Evolutionary conservation across 169 alveolate genomes (phyloP), one percentile per base, ranked within the genome.

Genomic region (Perkinsus olseni): DNA sequence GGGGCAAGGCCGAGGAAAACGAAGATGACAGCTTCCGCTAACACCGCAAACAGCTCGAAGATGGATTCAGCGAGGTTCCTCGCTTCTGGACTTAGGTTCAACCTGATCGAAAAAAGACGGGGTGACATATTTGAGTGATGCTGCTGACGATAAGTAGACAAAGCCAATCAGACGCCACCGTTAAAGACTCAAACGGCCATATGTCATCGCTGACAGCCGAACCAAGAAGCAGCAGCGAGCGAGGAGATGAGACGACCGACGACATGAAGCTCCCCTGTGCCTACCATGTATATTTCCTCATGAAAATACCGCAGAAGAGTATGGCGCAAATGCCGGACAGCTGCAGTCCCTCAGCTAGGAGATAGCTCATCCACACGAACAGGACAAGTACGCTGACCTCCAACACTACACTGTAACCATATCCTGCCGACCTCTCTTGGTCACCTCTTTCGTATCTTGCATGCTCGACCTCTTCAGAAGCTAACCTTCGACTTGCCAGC

Each of bases 311-410:
- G 50, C 96, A 94, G 93, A 94, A 94, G 91, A 94, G 93, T 28
- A 94, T 94, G 93, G 96, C 90, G 40, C 93, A 94, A 34, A 94
- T 93, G 45, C 96, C 96, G 39, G 94, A 93, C 39, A 91, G 74
- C 38, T 38, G 39, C 1, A 92, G 39, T 45, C 93, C 95, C 13
- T 94, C 95, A 6, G 94, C 95, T 39, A 93, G 91, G 82, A 93
- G 94, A 38, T 93, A 94, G 31, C 94, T 92, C 91, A 93, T 48
- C 95, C 95, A 94, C 51, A 94, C 94, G 40, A 94, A 91, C 91
- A 94, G 93, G 20, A 94, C 91, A 36, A 94, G 92, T 92, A 94
- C 92, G 38, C 94, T 93, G 34, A 92, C 94, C 48, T 94, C 95
- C 82, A 93, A 37, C 24, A 92, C 93, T 6, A 62, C 82, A 62